Evolutionary conservation across 768 basidiomycete species (phyloP).

Genomic region (Cyathus striatus): DNA sequence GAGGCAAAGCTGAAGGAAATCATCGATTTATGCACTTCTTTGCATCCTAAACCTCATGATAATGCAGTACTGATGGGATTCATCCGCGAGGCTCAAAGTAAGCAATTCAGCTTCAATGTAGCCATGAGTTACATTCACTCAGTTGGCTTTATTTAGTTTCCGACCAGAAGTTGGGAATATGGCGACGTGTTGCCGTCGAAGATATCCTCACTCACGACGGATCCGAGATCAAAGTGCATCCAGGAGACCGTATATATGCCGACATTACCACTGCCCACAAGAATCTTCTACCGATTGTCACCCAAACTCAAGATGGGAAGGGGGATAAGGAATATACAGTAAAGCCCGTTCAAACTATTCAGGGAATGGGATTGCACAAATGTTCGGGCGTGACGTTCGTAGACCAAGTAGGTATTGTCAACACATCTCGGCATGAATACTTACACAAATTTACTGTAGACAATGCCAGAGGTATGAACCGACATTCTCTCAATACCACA

Average conservation of each 20-base stretch:
- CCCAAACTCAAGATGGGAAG: not conserved
- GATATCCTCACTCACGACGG: too few species aligned
- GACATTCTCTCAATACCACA: not conserved
- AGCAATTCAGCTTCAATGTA: not conserved
- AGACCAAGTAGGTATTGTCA: conserved; percentile 11
- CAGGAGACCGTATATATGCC: too few species aligned
- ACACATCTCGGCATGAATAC: not conserved
- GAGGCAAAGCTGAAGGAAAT: conserved; percentile 12
- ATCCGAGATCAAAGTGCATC: too few species aligned
- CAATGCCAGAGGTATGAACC: conserved; percentile 14
- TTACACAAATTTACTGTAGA: conserved; percentile 7
- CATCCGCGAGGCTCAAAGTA: conserved; percentile 20
- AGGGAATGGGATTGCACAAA: conserved; percentile 18
- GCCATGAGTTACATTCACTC: not conserved
- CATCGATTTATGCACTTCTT: conserved; percentile 9
- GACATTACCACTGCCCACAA: too few species aligned
- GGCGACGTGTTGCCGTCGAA: too few species aligned
- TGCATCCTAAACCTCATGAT: conserved; percentile 5
- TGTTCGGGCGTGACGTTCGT: conserved; percentile 16
- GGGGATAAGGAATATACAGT: not conserved
- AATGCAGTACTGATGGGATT: conserved; percentile 15
- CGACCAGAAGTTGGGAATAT: conserved; percentile 9
- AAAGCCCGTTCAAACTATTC: conserved; percentile 6
- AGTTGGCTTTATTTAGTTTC: conserved; percentile 6
- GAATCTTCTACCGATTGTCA: not conserved